These are phyloP conservation scores for Sarocladium kiliense DNA, from an alignment of 2,329 filamentous ascomycete species.

Conservation along the genomic window DNA sequence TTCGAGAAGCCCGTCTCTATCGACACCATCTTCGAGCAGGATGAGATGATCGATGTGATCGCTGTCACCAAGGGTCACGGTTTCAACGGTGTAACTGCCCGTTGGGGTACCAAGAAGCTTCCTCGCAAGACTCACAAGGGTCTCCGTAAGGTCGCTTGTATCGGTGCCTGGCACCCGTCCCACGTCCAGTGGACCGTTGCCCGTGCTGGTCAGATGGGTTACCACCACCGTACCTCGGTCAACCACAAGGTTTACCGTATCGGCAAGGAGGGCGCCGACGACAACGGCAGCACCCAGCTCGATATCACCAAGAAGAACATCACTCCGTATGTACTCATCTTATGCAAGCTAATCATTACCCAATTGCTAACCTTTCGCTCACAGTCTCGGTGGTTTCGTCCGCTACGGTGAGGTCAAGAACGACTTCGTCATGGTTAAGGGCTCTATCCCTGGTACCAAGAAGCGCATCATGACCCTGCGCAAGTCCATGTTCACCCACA, in stretches of 20 bases:
- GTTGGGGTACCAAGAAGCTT: slow-evolving; percentile 99
- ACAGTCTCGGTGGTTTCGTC: slow-evolving; percentile 96
- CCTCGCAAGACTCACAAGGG: slow-evolving; percentile 99
- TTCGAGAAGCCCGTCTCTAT: slow-evolving; percentile 99
- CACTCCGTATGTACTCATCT: slow-evolving; percentile 78
- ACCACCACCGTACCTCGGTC: slow-evolving; percentile 99
- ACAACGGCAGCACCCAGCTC: slow-evolving; percentile 89
- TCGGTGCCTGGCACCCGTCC: slow-evolving; percentile 99
- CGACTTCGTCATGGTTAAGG: slow-evolving; percentile 98
- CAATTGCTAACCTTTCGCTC: slow-evolving; percentile 26
- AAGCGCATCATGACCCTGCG: slow-evolving; percentile 98
- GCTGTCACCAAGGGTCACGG: slow-evolving; percentile 99
- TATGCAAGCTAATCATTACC: neutral
- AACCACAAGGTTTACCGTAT: slow-evolving; percentile 99
- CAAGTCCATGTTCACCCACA: slow-evolving; percentile 98
- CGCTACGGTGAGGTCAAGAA: slow-evolving; percentile 99
- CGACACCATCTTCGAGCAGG: slow-evolving; percentile 94
- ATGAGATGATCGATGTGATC: slow-evolving; percentile 99
- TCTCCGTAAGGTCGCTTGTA: slow-evolving; percentile 99
- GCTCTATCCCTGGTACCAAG: slow-evolving; percentile 95
- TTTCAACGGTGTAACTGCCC: slow-evolving; percentile 92
- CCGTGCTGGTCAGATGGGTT: slow-evolving; percentile 98
- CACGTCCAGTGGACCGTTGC: slow-evolving; percentile 99
- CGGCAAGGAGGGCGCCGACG: slow-evolving; percentile 84
- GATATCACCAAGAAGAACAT: slow-evolving; percentile 99